Evolutionary conservation across 495 filamentous ascomycete species (phyloP), one percentile per base, ranked within the genome.

Genomic region (Acidomyces sp.): DNA sequence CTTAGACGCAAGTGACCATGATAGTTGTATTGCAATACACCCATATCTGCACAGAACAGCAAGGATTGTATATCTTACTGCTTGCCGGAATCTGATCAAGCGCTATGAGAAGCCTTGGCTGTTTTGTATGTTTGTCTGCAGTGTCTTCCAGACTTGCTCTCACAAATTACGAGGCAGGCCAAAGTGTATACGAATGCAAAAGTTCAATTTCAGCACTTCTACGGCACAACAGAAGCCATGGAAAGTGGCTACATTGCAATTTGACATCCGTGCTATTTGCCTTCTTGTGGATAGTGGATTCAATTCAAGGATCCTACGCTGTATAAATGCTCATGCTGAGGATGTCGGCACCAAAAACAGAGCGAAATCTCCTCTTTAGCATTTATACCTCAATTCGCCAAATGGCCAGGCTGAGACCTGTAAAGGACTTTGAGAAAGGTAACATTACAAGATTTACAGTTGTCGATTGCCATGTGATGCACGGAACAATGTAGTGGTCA

Each of bases 211-310:
- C 30, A 40, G 47, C 47, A 50, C 47, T 50, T 50, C 47, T 41
- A 44, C 82, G 86, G 86, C 86, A 84, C 86, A 87, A 84, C 77
- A 67, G 64, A 75, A 85, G 82, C 73, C 82, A 94, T 81, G 61
- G 66, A 46, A 15, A 69, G 64, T 53, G 69, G 68, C 78, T 70
- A 74, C 69, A 80, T 83, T 85, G 86, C 75, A 94, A 93, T 92
- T 93, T 94, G 86, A 93, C 86, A 94, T 92, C 82, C 78, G 83
- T 93, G 85, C 86, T 87, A 24, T 45, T 21, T 3, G 9, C n/a
- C 4, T 15, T 38, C 16, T 4, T 18, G 37, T 15, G 39, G 10
- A 34, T 9, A 10, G 3, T 24, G 15, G 23, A 25, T 5, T 15
- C 4, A 39, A 28, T 10, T 22, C 4, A 39, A 20, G 5, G 26